A percentile compares a stretch with the other conserved stretches of the same genome.
These are phyloP conservation scores for Chlamydomonas sphaeroides DNA, from an alignment of 139 green algal genomes.

Conservation along the genomic window DNA sequence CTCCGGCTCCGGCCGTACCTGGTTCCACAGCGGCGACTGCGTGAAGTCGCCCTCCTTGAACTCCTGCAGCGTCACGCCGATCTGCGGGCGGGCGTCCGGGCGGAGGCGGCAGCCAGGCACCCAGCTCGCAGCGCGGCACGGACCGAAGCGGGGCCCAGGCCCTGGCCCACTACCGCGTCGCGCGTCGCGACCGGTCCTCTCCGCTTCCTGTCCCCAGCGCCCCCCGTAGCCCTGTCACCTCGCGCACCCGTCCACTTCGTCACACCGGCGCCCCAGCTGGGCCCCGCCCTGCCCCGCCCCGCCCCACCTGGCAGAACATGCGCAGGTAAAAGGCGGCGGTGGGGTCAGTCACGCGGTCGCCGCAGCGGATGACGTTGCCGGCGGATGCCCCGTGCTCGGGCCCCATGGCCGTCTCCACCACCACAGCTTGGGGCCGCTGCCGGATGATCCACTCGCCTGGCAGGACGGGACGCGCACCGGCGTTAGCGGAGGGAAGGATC, in stretches of 20 bases:
- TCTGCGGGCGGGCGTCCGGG: slow-evolving; percentile 17
- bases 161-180: too few relatives aligned
- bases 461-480: too few relatives aligned
- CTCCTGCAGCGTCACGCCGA: slow-evolving; percentile 11
- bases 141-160: too few relatives aligned
- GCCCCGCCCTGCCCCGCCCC: too few relatives aligned
- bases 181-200: too few relatives aligned
- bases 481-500: too few relatives aligned
- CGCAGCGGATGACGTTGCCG: slow-evolving; percentile 55
- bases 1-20: too few relatives aligned
- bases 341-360: slow-evolving; percentile 34
- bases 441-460: slow-evolving; percentile 35
- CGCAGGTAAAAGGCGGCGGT: slow-evolving; percentile 53
- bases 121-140: too few relatives aligned
- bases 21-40: slow-evolving; percentile 32
- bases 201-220: too few relatives aligned
- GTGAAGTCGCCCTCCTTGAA: slow-evolving; percentile 35
- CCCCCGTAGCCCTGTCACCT: too few relatives aligned
- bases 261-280: too few relatives aligned
- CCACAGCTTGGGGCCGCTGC: slow-evolving; percentile 55
- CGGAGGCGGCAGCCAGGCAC: neutral
- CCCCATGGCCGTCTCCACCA: slow-evolving; percentile 76
- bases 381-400: slow-evolving; percentile 63
- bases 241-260: too few relatives aligned
- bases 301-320: slow-evolving; percentile 55